Base-by-base conservation (phyloP, 2,329 filamentous ascomycete genomes). In the Pseudonectria foliicola region DNA sequence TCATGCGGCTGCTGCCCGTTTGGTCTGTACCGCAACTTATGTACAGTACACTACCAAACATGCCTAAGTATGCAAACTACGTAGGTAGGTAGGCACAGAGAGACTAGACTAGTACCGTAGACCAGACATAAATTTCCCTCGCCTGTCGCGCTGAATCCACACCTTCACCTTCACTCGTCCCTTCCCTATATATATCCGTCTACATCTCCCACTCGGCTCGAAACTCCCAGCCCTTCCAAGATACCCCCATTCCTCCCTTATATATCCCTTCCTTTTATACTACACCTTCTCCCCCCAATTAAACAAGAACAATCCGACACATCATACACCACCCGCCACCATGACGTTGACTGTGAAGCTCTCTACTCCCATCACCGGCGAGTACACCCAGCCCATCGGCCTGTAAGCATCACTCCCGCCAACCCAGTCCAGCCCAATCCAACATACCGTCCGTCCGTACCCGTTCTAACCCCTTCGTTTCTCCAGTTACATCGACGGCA, bases 401-500 rank as follows among this genome's bases (percentile, higher is more conserved):
- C 64, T 80, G 75, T 80, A 64, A 59, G 75, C 63, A 14, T 21
- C 34, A 13, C 4, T 28, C 28, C 33, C 26, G 25, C 21, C 25
- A 30, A n/a, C 27, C 15, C 13, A 14, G 13, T 34, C 14, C 11
- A 25, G 27, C 37, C 27, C 16, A 33, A 3, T 12, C 21, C 24
- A 13, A 25, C 29, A 8, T 14, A 3, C 15, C 28, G 15, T n/a
- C 8, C 12, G n/a, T 10, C 5, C 18, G 4, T 23, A 13, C 7
- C 28, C 15, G 23, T 24, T 30, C 52, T 57, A 46, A 60, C 42
- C 29, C 23, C n/a, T 12, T 25, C 7, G 7, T 15, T 6, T 31
- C 14, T 13, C 8, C 54, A 86, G 82, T 42, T 92, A 86, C 75
- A 92, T 94, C 75, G 89, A 92, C 76, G 89, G 90, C 64, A 83